Evolutionary conservation across 1,139 yeast genomes (phyloP).

Genomic region (Candida sojae): DNA sequence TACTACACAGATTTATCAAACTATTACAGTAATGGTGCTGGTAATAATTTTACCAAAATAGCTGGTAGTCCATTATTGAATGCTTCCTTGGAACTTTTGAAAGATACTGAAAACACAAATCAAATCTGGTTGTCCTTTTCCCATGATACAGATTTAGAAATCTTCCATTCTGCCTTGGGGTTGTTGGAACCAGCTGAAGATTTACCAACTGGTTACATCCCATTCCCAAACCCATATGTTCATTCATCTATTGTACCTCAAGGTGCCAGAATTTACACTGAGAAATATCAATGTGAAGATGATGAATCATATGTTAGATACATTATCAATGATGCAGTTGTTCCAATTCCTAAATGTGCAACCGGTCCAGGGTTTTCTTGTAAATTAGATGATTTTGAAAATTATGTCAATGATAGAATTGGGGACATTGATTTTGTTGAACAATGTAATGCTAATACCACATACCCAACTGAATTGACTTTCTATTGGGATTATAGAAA

Average conservation of each 20-base stretch:
- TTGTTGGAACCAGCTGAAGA: conserved; percentile 32
- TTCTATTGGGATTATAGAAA: conserved; percentile 38
- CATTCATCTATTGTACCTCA: conserved; percentile 55
- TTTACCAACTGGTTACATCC: conserved; percentile 25
- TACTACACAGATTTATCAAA: conserved; percentile 39
- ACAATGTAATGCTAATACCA: conserved; percentile 38
- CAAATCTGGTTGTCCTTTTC: conserved; percentile 52
- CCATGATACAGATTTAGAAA: conserved; percentile 60
- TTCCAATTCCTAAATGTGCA: conserved; percentile 52
- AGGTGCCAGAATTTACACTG: conserved; percentile 55
- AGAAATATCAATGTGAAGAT: conserved; percentile 46
- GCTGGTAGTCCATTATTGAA: conserved; percentile 51
- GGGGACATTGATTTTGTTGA: conserved; percentile 26
- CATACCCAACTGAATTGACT: conserved; percentile 31
- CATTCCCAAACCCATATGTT: conserved; percentile 44
- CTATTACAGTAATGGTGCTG: conserved; percentile 53
- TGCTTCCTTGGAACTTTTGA: conserved; percentile 48
- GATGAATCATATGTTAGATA: conserved; percentile 43
- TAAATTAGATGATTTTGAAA: conserved; percentile 39
- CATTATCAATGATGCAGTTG: conserved; percentile 57
- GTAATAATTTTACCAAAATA: conserved; percentile 41
- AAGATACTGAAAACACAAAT: conserved; percentile 22
- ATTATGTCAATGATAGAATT: conserved; percentile 29
- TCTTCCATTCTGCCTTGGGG: conserved; percentile 54
- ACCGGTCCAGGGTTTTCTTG: conserved; percentile 64